These are phyloP conservation scores for Metschnikowia henanensis DNA, from an alignment of 805 yeast genomes.

Conservation along the genomic window DNA sequence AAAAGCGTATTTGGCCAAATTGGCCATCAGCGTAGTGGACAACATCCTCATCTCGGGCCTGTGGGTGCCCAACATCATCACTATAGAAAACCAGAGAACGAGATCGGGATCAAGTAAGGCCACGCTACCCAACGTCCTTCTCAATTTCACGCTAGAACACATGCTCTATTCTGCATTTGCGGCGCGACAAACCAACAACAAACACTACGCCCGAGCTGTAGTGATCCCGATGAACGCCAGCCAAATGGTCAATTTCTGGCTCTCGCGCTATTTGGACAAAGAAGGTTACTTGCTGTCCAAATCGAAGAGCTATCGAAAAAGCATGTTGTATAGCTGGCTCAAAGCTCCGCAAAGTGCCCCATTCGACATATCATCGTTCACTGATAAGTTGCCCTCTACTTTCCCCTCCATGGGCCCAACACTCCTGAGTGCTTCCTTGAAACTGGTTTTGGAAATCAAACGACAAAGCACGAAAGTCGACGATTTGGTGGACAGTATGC, in stretches of 20 bases:
- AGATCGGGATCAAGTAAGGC: slow-evolving; percentile 32
- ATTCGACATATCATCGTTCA: slow-evolving; percentile 6
- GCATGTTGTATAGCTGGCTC: slow-evolving; percentile 18
- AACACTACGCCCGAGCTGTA: slow-evolving; percentile 14
- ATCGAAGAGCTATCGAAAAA: slow-evolving; percentile 14
- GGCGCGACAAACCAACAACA: slow-evolving; percentile 16
- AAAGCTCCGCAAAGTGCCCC: slow-evolving; percentile 12
- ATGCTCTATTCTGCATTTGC: slow-evolving; percentile 33
- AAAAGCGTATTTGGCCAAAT: slow-evolving; percentile 28
- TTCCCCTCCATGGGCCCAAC: slow-evolving; percentile 7
- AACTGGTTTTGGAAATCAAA: slow-evolving; percentile 6
- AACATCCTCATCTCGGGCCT: slow-evolving; percentile 17
- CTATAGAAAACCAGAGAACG: slow-evolving; percentile 42
- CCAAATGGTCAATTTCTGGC: slow-evolving; percentile 39
- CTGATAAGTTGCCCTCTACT: slow-evolving; percentile 4
- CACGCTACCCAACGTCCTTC: slow-evolving; percentile 40
- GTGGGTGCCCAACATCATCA: slow-evolving; percentile 25
- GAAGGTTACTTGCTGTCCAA: slow-evolving; percentile 8
- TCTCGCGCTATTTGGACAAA: slow-evolving; percentile 32
- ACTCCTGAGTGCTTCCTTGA: slow-evolving; percentile 10
- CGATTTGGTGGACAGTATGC: slow-evolving; percentile 64
- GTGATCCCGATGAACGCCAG: slow-evolving; percentile 37
- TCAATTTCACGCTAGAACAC: slow-evolving; percentile 39
- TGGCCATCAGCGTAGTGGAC: slow-evolving; percentile 21
- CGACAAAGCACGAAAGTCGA: slow-evolving; percentile 47